Percentiles rank a stretch among this genome's conserved stretches.
Evolutionary conservation across 352 stramenopile species (phyloP).

Genomic region (Pythium angustatum): DNA sequence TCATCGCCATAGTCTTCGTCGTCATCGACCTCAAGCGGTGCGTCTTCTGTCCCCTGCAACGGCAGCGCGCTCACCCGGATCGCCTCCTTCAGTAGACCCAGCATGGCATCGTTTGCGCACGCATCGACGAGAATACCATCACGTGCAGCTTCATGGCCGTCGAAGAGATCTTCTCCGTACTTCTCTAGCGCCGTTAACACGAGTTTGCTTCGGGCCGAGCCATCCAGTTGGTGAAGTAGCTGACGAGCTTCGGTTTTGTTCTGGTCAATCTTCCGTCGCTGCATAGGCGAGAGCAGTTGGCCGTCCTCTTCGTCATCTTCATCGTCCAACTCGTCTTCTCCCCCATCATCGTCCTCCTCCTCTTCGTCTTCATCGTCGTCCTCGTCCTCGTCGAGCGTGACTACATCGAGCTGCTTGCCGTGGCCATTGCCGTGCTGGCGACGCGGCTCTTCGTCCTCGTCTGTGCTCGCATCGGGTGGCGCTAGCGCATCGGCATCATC

Average conservation of each 20-base stretch:
- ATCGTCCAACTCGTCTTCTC: slow-evolving; percentile 20
- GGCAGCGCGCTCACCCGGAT: slow-evolving; percentile 52
- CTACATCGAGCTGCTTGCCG: slow-evolving; percentile 16
- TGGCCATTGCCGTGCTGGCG: slow-evolving; percentile 1
- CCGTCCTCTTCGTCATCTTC: slow-evolving; percentile 33
- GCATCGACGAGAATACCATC: slow-evolving; percentile 67
- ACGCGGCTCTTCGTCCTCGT: slow-evolving; percentile 25
- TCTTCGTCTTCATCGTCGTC: slow-evolving; percentile 20
- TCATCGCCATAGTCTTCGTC: slow-evolving; percentile 49
- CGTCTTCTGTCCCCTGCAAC: slow-evolving; percentile 47
- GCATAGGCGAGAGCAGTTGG: slow-evolving; percentile 27
- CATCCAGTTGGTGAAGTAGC: slow-evolving; percentile 51
- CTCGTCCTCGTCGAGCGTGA: slow-evolving; percentile 15
- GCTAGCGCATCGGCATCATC: slow-evolving; percentile 28
- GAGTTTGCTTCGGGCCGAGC: slow-evolving; percentile 55
- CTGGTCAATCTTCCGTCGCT: slow-evolving; percentile 37
- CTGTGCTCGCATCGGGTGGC: slow-evolving; percentile 28
- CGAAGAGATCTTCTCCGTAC: slow-evolving; percentile 68
- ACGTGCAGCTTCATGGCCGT: slow-evolving; percentile 53
- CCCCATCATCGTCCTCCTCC: slow-evolving; percentile 42
- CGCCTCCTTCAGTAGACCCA: slow-evolving; percentile 59
- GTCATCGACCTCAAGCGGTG: slow-evolving; percentile 59
- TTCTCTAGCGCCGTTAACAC: slow-evolving; percentile 64
- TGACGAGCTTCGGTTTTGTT: slow-evolving; percentile 55
- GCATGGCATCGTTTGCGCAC: slow-evolving; percentile 53